Evolutionary conservation across 1,284 basidiomycete species (phyloP), one percentile per base, ranked within the genome.

Genomic region (Calocybe gambosa): DNA sequence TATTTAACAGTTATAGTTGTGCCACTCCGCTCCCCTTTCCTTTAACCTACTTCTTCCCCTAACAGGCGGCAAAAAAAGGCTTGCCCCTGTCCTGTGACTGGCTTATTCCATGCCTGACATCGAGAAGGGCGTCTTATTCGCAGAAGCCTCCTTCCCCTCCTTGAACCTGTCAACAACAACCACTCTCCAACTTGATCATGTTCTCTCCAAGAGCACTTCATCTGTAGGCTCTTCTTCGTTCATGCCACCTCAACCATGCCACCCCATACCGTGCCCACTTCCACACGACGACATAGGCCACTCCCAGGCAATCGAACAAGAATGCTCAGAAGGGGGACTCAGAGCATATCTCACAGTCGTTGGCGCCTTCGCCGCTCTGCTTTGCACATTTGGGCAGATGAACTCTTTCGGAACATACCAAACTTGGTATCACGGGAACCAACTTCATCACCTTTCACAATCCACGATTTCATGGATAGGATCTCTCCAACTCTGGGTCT

Each of bases 391-490:
- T 50, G 74, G 75, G 6, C 70, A 71, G 49, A 68, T 76, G 65
- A 73, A 69, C 47, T 66, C 74, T 45, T 77, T 77, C 51, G 75
- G 75, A 21, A 74, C 71, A 26, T 77, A 71, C 56, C 71, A 75
- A 54, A 59, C 69, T 8, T 77, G 69, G 66, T 77, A 77, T 47
- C 56, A 62, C 7, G 54, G 54, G 7, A 68, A 77, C 57, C 71
- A 76, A 50, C 60, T 76, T 7, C 52, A 55, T 26, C 51, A 63
- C 45, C 50, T 68, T 21, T 53, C 66, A 18, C 62, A 73, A 7
- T 70, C 70, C 16, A 68, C 66, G 3, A 73, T 77, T 39, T 71
- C 74, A 5, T 76, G 74, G 74, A 75, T 77, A 47, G 75, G 75
- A 6, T 72, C 71, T 0, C 44, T 75, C 28, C 75, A 77, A 51